phyloP scores from a whole-genome alignment of 176 grass and related monocot species.

The Cenchrus americanus region DNA sequence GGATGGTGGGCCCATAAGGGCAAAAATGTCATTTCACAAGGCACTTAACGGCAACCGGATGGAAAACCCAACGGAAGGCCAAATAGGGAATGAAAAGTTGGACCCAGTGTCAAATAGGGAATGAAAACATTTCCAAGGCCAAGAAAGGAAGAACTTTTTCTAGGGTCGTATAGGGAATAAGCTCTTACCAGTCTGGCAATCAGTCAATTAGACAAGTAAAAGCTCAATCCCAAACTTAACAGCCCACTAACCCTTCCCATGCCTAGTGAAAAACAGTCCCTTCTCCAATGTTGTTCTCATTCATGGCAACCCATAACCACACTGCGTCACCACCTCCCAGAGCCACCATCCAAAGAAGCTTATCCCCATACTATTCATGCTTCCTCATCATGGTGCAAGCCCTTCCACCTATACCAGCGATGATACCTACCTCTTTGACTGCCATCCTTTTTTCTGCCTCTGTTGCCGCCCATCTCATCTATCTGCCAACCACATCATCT shows the following conservation, averaged over 20 bases:
- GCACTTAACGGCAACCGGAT: no score
- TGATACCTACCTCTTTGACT: background rate
- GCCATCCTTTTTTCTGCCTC: background rate
- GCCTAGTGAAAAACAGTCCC: background rate
- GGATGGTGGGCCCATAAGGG: no score
- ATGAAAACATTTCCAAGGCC: no score
- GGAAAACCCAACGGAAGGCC: no score
- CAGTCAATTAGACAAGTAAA: background rate
- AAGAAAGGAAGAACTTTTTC: no score
- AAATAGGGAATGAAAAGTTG: no score
- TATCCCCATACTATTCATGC: background rate
- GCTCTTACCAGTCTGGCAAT: background rate
- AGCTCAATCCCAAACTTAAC: background rate
- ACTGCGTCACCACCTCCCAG: background rate
- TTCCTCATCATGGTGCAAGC: background rate
- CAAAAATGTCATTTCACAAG: no score
- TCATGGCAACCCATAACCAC: background rate
- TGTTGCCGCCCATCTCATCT: no score
- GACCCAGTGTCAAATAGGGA: no score
- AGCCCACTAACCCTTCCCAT: background rate
- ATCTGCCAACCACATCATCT: background rate
- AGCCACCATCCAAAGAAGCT: background rate
- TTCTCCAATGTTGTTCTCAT: background rate
- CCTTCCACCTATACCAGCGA: background rate
- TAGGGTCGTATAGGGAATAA: no score